Evolutionary conservation across 768 basidiomycete genomes (phyloP), one percentile per base, ranked within the genome.

Genomic region (Tephrocybe sp.): DNA sequence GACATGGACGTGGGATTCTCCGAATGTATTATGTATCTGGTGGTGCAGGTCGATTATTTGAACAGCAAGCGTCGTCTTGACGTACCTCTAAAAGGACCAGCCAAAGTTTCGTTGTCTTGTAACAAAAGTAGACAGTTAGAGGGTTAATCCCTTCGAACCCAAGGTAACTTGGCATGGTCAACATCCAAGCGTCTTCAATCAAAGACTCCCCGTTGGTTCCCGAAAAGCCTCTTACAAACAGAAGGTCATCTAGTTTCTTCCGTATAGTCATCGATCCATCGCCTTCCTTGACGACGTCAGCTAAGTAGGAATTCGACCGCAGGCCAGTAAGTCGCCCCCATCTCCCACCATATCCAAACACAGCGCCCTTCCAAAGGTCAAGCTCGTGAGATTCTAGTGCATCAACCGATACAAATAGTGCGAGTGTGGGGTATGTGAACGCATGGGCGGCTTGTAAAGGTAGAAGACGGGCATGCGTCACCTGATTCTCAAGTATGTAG

Each of bases 1-100:
- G 19, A 84, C 67, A 55, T 86, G 76, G 5, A 80, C 70, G 61
- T 87, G 84, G 48, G 77, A 75, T 64, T 88, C 86, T 5, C 82
- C 84, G 59, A 89, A 89, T 0, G 86, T 87, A 59, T 87, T 89
- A 59, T 88, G 86, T 7, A 84, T 76, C 82, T 84, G n/a, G n/a
- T n/a, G n/a, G n/a, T n/a, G n/a, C n/a, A n/a, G n/a, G n/a, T n/a
- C n/a, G n/a, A n/a, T n/a, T n/a, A n/a, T n/a, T n/a, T n/a, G n/a
- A n/a, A n/a, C n/a, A n/a, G n/a, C n/a, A n/a, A n/a, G n/a, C n/a
- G n/a, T n/a, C n/a, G n/a, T 26, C 18, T 22, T 2, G n/a, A 46
- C 70, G 27, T 38, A 86, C 84, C 71, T 89, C 86, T 3, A 89
- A 65, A 0, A 88, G 71, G 15, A 74, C 63, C 18, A 75, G 51